phyloP scores from a whole-genome alignment of 495 filamentous ascomycete genomes.

The Aspergillus cristatus region DNA sequence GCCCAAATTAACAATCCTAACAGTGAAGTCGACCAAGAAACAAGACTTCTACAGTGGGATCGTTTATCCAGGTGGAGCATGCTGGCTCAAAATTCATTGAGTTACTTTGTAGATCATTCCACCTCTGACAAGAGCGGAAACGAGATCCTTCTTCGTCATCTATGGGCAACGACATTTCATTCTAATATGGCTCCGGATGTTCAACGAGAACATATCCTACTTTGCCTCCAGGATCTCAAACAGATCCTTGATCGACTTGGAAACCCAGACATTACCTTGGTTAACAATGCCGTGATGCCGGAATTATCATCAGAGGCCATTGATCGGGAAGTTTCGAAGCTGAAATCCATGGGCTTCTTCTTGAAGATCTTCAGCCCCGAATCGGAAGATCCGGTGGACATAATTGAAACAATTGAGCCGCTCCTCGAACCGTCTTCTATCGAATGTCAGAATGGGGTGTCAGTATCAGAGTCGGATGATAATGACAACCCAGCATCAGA shows the following conservation, averaged over 20 bases:
- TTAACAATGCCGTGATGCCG: conserved; percentile 82
- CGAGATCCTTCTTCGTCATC: conserved; percentile 47
- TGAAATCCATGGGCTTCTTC: conserved; percentile 96
- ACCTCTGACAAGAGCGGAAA: conserved; percentile 16
- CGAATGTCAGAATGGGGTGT: conserved; percentile 16
- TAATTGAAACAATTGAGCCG: conserved; percentile 90
- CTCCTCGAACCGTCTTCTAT: conserved; percentile 69
- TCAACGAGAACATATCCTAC: conserved; percentile 65
- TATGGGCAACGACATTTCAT: conserved; percentile 78
- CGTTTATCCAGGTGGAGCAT: conserved; percentile 67
- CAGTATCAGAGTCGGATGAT: conserved; percentile 8
- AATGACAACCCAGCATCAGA: conserved; percentile 16
- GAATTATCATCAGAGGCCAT: conserved; percentile 74
- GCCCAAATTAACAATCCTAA: conserved; percentile 65
- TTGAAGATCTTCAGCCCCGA: conserved; percentile 64
- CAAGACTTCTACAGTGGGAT: conserved; percentile 53
- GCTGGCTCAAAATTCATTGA: conserved; percentile 56
- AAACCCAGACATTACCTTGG: conserved; percentile 50
- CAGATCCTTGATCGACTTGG: conserved; percentile 30
- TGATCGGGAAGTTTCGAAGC: conserved; percentile 79
- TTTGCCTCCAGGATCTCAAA: conserved; percentile 70
- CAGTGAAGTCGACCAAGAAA: conserved; percentile 53
- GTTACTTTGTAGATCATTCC: conserved; percentile 33
- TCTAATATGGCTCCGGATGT: conserved; percentile 59
- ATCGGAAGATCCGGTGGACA: conserved; percentile 59